phyloP scores from a whole-genome alignment of 495 filamentous ascomycete genomes.

The Penicillium lividum region DNA sequence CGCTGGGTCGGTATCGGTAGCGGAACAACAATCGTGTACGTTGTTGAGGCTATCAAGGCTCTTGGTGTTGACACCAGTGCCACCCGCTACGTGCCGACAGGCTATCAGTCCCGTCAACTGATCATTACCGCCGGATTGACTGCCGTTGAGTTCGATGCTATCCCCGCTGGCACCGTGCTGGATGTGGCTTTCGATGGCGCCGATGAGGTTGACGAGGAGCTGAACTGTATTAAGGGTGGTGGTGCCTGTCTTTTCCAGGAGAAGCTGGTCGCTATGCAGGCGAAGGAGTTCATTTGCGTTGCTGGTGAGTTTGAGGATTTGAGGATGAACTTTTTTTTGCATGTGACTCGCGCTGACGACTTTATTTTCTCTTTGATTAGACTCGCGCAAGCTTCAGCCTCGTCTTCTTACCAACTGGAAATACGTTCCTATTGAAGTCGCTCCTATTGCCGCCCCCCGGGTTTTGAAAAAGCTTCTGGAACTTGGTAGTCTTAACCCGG shows the following conservation, averaged over 20 bases:
- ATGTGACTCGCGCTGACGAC: background rate
- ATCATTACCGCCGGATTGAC: constrained; percentile 75
- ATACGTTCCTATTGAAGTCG: constrained; percentile 88
- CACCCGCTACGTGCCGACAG: constrained; percentile 87
- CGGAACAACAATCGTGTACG: constrained; percentile 91
- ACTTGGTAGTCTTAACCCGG: constrained; percentile 70
- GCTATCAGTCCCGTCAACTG: constrained; percentile 82
- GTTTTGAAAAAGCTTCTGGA: constrained; percentile 66
- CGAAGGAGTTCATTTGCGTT: constrained; percentile 89
- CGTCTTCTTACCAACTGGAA: constrained; percentile 79
- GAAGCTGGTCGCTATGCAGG: constrained; percentile 85
- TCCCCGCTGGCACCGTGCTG: constrained; percentile 61
- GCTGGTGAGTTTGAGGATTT: constrained; percentile 58
- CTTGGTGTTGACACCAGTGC: constrained; percentile 57
- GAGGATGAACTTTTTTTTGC: too few species aligned
- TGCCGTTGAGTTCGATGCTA: constrained; percentile 71
- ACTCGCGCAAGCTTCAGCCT: constrained; percentile 81
- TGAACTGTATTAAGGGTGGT: constrained; percentile 97
- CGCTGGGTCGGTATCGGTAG: constrained; percentile 88
- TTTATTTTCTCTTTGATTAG: constrained; percentile 37
- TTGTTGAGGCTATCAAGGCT: constrained; percentile 88
- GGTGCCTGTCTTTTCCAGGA: constrained; percentile 97
- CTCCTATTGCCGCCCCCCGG: constrained; percentile 72
- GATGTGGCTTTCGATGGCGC: constrained; percentile 94
- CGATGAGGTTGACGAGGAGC: constrained; percentile 91